These are phyloP conservation scores for Fusarium heterosporum DNA, from an alignment of 2,329 filamentous ascomycete genomes.

Conservation along the genomic window DNA sequence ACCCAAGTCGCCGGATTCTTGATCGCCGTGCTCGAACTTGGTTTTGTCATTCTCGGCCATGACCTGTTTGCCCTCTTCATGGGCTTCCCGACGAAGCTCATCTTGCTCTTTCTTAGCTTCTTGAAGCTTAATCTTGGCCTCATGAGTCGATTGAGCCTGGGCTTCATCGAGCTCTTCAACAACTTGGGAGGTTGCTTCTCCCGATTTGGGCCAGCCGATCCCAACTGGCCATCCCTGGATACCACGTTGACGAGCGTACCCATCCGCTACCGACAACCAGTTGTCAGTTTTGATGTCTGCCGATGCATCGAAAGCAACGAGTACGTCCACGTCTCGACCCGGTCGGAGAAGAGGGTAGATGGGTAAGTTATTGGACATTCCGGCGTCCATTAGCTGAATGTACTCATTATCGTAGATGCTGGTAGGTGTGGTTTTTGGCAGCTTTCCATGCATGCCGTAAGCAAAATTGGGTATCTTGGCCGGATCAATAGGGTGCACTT, in stretches of 20 bases:
- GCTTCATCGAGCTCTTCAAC: slow-evolving; percentile 74
- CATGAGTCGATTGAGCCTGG: slow-evolving; percentile 67
- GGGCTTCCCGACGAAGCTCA: slow-evolving; percentile 44
- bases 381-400: slow-evolving; percentile 92
- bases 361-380: slow-evolving; percentile 98
- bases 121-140: slow-evolving; percentile 72
- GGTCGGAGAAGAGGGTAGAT: slow-evolving; percentile 94
- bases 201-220: slow-evolving; percentile 85
- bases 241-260: slow-evolving; percentile 88
- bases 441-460: slow-evolving; percentile 79
- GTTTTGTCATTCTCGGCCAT: slow-evolving; percentile 49
- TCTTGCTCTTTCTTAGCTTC: slow-evolving; percentile 66
- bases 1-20: slow-evolving; percentile 72
- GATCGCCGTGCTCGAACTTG: slow-evolving; percentile 57
- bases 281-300: slow-evolving; percentile 95
- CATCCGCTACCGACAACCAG: slow-evolving; percentile 94
- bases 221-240: slow-evolving; percentile 96
- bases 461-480: slow-evolving; percentile 91
- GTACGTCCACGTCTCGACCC: slow-evolving; percentile 86
- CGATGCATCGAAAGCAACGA: slow-evolving; percentile 94
- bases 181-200: slow-evolving; percentile 69
- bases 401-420: slow-evolving; percentile 78
- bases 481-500: slow-evolving; percentile 94
- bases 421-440: slow-evolving; percentile 82
- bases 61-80: slow-evolving; percentile 40